A percentile compares a stretch with the other conserved stretches of the same genome.
These are phyloP conservation scores for Echinosophora koreensis DNA, from an alignment of 306 rosid genomes.

Conservation along the genomic window DNA sequence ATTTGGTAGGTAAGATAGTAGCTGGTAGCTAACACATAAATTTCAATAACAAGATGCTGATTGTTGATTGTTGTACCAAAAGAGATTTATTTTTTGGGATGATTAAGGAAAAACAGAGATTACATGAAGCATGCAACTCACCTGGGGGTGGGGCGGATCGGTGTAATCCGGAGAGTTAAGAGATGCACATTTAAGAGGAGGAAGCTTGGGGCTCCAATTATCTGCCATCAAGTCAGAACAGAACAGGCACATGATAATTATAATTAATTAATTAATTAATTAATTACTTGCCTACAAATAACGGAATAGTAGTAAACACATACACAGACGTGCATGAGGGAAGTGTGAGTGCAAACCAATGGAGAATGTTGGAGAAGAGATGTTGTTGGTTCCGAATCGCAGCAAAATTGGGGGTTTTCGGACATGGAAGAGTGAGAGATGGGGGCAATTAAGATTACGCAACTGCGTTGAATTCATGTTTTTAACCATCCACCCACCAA, in stretches of 20 bases:
- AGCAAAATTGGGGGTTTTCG: slow-evolving; percentile 23
- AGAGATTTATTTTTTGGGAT: background rate
- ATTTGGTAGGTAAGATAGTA: background rate
- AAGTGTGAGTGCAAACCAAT: slow-evolving; percentile 17
- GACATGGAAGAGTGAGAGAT: slow-evolving; percentile 16
- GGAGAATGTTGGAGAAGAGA: slow-evolving; percentile 44
- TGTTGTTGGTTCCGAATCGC: background rate
- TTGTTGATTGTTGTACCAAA: background rate
- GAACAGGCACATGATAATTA: background rate
- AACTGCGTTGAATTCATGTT: slow-evolving; percentile 37
- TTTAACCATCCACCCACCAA: background rate
- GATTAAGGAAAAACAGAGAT: background rate
- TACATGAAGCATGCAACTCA: slow-evolving; percentile 7
- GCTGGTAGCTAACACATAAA: no score
- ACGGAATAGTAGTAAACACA: no score
- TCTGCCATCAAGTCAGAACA: slow-evolving; percentile 21
- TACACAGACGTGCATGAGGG: background rate
- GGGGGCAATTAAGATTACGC: slow-evolving; percentile 16
- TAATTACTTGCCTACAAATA: background rate
- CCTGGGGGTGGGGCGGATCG: slow-evolving; percentile 59
- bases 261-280: no score
- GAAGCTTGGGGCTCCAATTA: slow-evolving; percentile 33
- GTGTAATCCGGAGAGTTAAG: slow-evolving; percentile 43
- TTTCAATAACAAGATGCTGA: background rate
- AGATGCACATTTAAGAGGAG: slow-evolving; percentile 52